Conservation (phyloP, 2,329 filamentous ascomycete species). For the Cladosporium sp. region DNA sequence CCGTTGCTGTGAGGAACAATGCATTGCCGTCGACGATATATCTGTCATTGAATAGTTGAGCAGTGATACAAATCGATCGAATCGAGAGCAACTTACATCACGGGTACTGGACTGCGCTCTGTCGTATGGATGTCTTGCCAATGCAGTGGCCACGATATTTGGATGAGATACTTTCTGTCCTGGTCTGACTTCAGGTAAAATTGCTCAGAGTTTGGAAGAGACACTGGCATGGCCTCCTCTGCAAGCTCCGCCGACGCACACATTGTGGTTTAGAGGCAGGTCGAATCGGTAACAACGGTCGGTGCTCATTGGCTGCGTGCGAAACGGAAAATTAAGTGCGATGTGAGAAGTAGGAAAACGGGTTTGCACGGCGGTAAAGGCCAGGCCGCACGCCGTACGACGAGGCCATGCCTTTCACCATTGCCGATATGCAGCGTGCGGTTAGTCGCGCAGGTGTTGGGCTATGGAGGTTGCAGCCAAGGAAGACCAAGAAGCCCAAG, state of each 20-base stretch:
- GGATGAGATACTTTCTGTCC: conserved; percentile 19
- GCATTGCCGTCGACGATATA: conserved; percentile 28
- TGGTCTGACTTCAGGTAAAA: conserved; percentile 5
- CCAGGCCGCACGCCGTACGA: no score
- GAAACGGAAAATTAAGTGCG: not conserved
- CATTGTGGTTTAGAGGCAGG: not conserved
- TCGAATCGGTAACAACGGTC: no score
- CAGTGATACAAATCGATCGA: not conserved
- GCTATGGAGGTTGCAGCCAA: conserved; percentile 5
- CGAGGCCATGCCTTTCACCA: no score
- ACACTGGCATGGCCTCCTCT: not conserved
- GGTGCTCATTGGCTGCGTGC: not conserved
- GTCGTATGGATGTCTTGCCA: conserved; percentile 15
- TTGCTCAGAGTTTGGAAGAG: conserved; percentile 10
- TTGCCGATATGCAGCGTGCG: not conserved
- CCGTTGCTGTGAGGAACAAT: conserved; percentile 24
- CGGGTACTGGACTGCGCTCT: conserved; percentile 6
- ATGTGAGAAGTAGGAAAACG: no score
- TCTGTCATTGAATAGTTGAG: conserved; percentile 10
- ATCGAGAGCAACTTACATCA: conserved; percentile 16
- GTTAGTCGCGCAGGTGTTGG: not conserved
- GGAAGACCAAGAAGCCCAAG: conserved; percentile 8
- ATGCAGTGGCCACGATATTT: conserved; percentile 24
- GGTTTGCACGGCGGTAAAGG: no score
- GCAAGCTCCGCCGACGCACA: not conserved